Evolutionary conservation across 495 filamentous ascomycete genomes (phyloP).

Genomic region (Penicillium canescens): DNA sequence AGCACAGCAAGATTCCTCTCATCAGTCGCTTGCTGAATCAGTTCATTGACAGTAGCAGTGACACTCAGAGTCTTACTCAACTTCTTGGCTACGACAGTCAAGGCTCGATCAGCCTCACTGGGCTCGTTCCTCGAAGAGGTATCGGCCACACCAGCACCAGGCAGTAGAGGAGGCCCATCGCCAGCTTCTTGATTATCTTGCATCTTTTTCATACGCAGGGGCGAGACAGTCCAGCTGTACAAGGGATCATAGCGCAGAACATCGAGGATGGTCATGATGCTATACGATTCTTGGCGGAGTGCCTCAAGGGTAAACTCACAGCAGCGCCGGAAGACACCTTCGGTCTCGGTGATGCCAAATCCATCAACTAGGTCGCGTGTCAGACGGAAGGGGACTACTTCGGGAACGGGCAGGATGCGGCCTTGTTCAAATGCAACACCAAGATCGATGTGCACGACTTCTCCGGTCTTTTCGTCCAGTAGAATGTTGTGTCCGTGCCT

Average conservation of each 20-base stretch:
- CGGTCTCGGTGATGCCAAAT: slow-evolving; percentile 93
- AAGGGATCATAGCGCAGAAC: slow-evolving; percentile 95
- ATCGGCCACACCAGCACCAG: slow-evolving; percentile 31
- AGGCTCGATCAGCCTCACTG: slow-evolving; percentile 86
- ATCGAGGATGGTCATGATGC: slow-evolving; percentile 96
- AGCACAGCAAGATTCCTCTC: slow-evolving; percentile 89
- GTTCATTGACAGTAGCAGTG: slow-evolving; percentile 89
- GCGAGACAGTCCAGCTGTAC: slow-evolving; percentile 94
- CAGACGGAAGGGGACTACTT: slow-evolving; percentile 91
- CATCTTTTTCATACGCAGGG: slow-evolving; percentile 76
- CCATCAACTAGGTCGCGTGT: slow-evolving; percentile 96
- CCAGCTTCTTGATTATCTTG: slow-evolving; percentile 61
- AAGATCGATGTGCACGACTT: slow-evolving; percentile 95
- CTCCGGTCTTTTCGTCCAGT: slow-evolving; percentile 83
- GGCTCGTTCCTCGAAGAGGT: slow-evolving; percentile 67
- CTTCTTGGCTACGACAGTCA: slow-evolving; percentile 93
- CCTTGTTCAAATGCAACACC: slow-evolving; percentile 95
- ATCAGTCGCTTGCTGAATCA: slow-evolving; percentile 94
- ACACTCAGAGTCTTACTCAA: slow-evolving; percentile 90
- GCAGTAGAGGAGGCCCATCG: slow-evolving; percentile 37
- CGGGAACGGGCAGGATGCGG: slow-evolving; percentile 88
- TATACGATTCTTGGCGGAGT: slow-evolving; percentile 85
- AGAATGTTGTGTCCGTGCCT: slow-evolving; percentile 96
- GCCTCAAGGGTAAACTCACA: slow-evolving; percentile 97
- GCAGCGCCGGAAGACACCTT: slow-evolving; percentile 93